These are phyloP conservation scores for Gynandropsis gynandra DNA, from an alignment of 345 rosid genomes.

Conservation along the genomic window DNA sequence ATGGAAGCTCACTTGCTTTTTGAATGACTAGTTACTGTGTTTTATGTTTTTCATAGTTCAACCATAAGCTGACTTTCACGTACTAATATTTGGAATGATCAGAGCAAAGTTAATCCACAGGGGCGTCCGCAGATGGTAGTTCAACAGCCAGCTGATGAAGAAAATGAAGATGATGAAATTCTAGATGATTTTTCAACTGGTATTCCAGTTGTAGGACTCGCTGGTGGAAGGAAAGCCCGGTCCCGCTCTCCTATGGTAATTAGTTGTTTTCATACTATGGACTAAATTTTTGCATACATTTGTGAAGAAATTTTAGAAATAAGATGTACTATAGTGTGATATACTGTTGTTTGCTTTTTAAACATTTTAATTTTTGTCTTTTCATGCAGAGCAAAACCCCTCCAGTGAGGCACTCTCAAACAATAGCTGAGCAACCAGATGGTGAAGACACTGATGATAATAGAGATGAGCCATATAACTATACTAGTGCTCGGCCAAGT, in stretches of 20 bases:
- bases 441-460: conserved; percentile 35
- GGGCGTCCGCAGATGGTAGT: conserved; percentile 20
- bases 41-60: not conserved
- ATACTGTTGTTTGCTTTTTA: not conserved
- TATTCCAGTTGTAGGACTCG: conserved; percentile 36
- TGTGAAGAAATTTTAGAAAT: conserved; percentile 12
- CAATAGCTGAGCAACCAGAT: conserved; percentile 16
- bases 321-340: not conserved
- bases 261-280: not conserved
- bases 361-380: conserved; percentile 11
- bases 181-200: conserved; percentile 23
- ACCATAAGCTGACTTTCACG: conserved; percentile 1
- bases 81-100: conserved; percentile 7
- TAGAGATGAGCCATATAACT: conserved; percentile 21
- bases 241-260: conserved; percentile 39
- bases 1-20: conserved; percentile 11
- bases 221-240: conserved; percentile 34
- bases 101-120: conserved; percentile 31
- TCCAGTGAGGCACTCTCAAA: conserved; percentile 28
- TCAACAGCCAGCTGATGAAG: conserved; percentile 27
- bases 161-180: conserved; percentile 31
- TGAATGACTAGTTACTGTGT: not conserved
- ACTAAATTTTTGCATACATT: conserved; percentile 5
- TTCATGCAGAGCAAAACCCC: conserved; percentile 27
- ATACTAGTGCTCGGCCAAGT: conserved; percentile 28